Evolutionary conservation across 2,329 filamentous ascomycete species (phyloP), one percentile per base, ranked within the genome.

Genomic region (Didymella glomerata): DNA sequence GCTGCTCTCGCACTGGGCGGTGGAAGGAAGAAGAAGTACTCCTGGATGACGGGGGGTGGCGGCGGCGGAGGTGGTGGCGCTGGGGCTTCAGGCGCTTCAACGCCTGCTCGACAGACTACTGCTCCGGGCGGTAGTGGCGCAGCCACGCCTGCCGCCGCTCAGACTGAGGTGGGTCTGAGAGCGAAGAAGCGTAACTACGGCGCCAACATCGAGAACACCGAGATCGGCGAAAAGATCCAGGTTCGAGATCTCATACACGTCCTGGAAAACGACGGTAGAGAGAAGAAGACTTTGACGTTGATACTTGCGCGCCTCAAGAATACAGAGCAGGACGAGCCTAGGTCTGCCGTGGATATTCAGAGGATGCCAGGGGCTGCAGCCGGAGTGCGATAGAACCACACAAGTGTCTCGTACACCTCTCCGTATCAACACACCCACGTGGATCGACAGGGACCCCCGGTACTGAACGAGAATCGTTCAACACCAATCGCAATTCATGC

Each of bases 181-280:
- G 83, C 81, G 2, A 84, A 86, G 32, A 84, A 85, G 16, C 83
- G 85, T 24, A 86, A 87, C 52, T 86, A 87, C 52, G 91, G 91
- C n/a, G 83, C 85, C 16, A 91, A 89, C 85, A 85, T 91, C 59
- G 93, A 97, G 76, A 89, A 92, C 68, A 87, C 86, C 52, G 87
- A 89, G 22, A 90, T 89, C 72, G 92, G 92, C 30, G 85, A 84
- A 66, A 88, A 89, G 25, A 91, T 97, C 47, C 93, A 97, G 79
- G 81, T 96, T 51, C 85, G 94, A 54, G 94, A 97, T 76, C 88
- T 93, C 81, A 82, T 96, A 16, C 83, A 86, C 20, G 90, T 91
- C 60, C 82, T 97, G 46, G 93, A 97, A 76, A 83, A 88, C 49
- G 92, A 96, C 73, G 90, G 91, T 1, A 84, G 83, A 65, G 89